Percentiles rank a stretch among this genome's conserved stretches.
Evolutionary conservation across 495 filamentous ascomycete genomes (phyloP).

Genomic region (Penicillium malachiteum): DNA sequence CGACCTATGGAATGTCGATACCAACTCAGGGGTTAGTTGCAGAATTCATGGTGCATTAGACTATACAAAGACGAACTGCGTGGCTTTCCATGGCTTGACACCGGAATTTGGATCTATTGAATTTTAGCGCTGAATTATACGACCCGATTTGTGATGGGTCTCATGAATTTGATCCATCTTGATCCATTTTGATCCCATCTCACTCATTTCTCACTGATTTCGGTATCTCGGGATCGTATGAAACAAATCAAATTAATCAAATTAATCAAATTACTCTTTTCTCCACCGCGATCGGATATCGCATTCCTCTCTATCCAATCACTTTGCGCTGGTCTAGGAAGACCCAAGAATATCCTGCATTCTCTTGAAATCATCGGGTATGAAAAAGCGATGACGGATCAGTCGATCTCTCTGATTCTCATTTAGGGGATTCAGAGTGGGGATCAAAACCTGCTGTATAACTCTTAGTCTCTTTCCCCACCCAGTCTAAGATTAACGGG

Average conservation of each 20-base stretch:
- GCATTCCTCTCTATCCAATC: conserved; percentile 6
- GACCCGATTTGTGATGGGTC: conserved; percentile 14
- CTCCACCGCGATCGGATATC: neutral
- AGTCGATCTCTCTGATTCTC: no score
- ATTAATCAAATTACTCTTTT: neutral
- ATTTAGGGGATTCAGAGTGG: neutral
- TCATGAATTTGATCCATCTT: neutral
- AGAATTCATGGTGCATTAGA: neutral
- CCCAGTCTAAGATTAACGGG: conserved; percentile 15
- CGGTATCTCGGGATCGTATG: neutral
- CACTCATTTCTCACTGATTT: no score
- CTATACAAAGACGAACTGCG: neutral
- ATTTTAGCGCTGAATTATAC: conserved; percentile 1
- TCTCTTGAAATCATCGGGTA: conserved; percentile 5
- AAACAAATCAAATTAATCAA: conserved; percentile 11
- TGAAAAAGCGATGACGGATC: neutral
- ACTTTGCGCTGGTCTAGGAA: neutral
- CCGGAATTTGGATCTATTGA: conserved; percentile 1
- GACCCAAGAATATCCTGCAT: neutral
- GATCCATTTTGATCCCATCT: no score
- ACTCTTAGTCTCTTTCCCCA: neutral
- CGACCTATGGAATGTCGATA: conserved; percentile 10
- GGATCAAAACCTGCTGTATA: conserved; percentile 10
- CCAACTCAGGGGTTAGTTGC: neutral
- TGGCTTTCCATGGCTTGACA: neutral